phyloP scores from a whole-genome alignment of 2,329 filamentous ascomycete genomes.

The Colletotrichum sidae region DNA sequence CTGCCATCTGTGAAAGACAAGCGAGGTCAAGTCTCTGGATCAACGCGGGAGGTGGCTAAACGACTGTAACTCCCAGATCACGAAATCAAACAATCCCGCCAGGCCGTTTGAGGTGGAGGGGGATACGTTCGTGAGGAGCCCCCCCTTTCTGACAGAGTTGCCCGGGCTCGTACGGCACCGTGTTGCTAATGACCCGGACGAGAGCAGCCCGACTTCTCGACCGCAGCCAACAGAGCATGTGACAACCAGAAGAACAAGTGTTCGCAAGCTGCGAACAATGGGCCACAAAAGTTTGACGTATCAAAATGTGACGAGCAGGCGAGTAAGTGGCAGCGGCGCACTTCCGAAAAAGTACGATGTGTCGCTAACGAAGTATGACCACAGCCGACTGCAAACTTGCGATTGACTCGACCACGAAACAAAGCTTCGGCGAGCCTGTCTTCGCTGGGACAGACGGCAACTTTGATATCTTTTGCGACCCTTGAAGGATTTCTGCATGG shows the following conservation, averaged over 20 bases:
- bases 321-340: constrained; percentile 47
- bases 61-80: constrained; percentile 45
- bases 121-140: constrained; percentile 55
- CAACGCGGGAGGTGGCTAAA: constrained; percentile 14
- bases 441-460: constrained; percentile 55
- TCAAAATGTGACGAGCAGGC: constrained; percentile 59
- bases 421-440: constrained; percentile 41
- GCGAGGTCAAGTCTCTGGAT: constrained; percentile 8
- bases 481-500: constrained; percentile 39
- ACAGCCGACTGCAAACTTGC: constrained; percentile 54
- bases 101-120: constrained; percentile 57
- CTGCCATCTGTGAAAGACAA: too few relatives aligned
- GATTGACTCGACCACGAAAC: constrained; percentile 43
- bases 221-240: constrained; percentile 57
- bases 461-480: constrained; percentile 61
- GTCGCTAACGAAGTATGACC: background rate
- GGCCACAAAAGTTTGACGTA: constrained; percentile 49
- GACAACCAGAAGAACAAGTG: constrained; percentile 63
- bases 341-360: background rate
- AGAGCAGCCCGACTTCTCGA: constrained; percentile 53
- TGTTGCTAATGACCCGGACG: background rate
- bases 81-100: constrained; percentile 51
- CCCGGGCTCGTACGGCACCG: background rate
- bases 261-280: constrained; percentile 54
- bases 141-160: background rate